These are phyloP conservation scores for Staphylotrichum tortipilum DNA, from an alignment of 495 filamentous ascomycete genomes.

Conservation along the genomic window DNA sequence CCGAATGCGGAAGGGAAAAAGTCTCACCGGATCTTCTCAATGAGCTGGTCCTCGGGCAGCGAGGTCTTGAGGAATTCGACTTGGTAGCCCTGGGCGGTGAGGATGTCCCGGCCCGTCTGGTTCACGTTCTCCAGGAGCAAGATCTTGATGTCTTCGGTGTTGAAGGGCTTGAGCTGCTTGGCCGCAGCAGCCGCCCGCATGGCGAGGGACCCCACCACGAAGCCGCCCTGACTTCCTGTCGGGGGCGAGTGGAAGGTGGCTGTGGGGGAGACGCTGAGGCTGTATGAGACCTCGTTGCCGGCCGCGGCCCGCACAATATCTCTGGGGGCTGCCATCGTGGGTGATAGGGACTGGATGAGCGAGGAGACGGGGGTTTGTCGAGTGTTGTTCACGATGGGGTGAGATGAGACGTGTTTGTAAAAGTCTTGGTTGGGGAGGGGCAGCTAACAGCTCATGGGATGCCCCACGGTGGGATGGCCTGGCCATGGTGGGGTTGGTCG, in stretches of 20 bases:
- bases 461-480: conserved; percentile 11
- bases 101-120: conserved; percentile 72
- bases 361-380: too few relatives aligned
- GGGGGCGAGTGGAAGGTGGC: conserved; percentile 57
- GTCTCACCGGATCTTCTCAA: conserved; percentile 87
- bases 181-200: conserved; percentile 21
- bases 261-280: conserved; percentile 43
- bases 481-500: conserved; percentile 14
- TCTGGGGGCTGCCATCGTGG: conserved; percentile 33
- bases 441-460: too few relatives aligned
- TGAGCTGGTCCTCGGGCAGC: conserved; percentile 83
- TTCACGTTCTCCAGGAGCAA: conserved; percentile 95
- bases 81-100: conserved; percentile 84
- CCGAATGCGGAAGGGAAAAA: conserved; percentile 20
- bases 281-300: conserved; percentile 40
- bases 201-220: conserved; percentile 22
- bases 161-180: conserved; percentile 91
- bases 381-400: neutral
- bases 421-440: too few relatives aligned
- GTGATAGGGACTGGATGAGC: too few relatives aligned
- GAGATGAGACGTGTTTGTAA: conserved; percentile 4
- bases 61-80: conserved; percentile 87
- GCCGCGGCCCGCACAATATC: conserved; percentile 29
- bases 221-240: conserved; percentile 23
- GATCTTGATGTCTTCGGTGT: conserved; percentile 91